These are phyloP conservation scores for Vigna nakashimae DNA, from an alignment of 306 rosid species.

Conservation along the genomic window DNA sequence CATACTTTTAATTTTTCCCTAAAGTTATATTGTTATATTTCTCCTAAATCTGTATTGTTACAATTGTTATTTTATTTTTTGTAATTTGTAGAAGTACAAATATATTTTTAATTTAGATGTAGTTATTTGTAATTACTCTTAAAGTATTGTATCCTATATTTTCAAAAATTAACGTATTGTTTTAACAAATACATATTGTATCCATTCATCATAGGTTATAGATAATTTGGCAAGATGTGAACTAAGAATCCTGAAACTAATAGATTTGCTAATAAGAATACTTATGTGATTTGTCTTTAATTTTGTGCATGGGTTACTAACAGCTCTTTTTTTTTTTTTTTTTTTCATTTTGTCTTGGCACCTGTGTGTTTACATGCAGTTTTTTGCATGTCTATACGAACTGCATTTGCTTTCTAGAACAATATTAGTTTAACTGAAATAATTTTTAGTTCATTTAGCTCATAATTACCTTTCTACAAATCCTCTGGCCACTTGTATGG, in stretches of 20 bases:
- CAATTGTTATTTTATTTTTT: no score
- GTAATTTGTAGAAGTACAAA: neutral
- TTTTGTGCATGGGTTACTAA: neutral
- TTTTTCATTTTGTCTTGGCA: neutral
- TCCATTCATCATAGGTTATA: neutral
- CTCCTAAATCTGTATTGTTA: neutral
- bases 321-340: neutral
- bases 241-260: constrained; percentile 15
- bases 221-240: constrained; percentile 8
- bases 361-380: constrained; percentile 17
- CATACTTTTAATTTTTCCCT: neutral
- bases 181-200: neutral
- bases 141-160: neutral
- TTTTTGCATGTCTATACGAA: constrained; percentile 6
- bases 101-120: no score
- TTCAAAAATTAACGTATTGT: neutral
- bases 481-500: no score
- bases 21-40: no score
- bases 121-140: neutral
- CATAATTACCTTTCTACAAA: neutral
- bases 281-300: neutral
- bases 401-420: constrained; percentile 28
- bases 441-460: constrained; percentile 10
- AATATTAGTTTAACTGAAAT: constrained; percentile 9
- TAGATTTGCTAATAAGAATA: neutral